Evolutionary conservation across 2,329 filamentous ascomycete genomes (phyloP).

Genomic region (Fusarium musae): DNA sequence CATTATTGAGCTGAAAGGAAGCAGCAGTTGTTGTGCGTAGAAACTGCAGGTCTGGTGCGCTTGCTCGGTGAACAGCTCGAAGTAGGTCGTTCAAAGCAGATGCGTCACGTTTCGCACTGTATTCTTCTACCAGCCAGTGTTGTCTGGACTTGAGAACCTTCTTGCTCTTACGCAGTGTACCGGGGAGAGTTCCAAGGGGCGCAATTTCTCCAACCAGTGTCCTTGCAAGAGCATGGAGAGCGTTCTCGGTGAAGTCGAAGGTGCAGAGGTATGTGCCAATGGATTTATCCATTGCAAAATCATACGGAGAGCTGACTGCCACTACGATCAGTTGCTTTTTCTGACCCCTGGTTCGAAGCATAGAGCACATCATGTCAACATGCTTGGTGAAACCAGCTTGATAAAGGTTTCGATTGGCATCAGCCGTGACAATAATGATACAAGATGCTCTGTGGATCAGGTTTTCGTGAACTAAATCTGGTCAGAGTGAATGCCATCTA

Average conservation of each 20-base stretch:
- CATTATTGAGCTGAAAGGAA: constrained; percentile 79
- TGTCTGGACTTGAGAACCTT: constrained; percentile 90
- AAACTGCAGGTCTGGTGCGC: constrained; percentile 74
- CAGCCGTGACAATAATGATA: constrained; percentile 90
- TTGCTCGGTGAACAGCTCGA: constrained; percentile 73
- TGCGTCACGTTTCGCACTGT: constrained; percentile 81
- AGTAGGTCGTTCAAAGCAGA: constrained; percentile 80
- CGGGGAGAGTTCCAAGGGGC: constrained; percentile 69
- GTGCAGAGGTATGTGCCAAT: constrained; percentile 96
- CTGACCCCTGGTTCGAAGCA: constrained; percentile 79
- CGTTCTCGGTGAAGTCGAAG: constrained; percentile 95
- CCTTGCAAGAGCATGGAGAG: constrained; percentile 84
- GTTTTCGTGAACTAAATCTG: constrained; percentile 79
- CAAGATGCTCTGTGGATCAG: constrained; percentile 88
- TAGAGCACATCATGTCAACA: constrained; percentile 93
- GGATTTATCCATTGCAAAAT: constrained; percentile 91
- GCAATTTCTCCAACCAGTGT: constrained; percentile 81
- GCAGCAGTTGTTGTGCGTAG: constrained; percentile 75
- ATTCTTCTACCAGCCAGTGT: constrained; percentile 93
- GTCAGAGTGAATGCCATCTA: not conserved
- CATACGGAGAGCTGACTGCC: constrained; percentile 93
- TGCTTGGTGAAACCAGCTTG: constrained; percentile 96
- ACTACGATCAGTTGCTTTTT: constrained; percentile 93
- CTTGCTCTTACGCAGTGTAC: constrained; percentile 86
- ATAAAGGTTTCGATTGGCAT: constrained; percentile 93